These are phyloP conservation scores for Naganishia randhawae DNA, from an alignment of 768 basidiomycete genomes.

Conservation along the genomic window DNA sequence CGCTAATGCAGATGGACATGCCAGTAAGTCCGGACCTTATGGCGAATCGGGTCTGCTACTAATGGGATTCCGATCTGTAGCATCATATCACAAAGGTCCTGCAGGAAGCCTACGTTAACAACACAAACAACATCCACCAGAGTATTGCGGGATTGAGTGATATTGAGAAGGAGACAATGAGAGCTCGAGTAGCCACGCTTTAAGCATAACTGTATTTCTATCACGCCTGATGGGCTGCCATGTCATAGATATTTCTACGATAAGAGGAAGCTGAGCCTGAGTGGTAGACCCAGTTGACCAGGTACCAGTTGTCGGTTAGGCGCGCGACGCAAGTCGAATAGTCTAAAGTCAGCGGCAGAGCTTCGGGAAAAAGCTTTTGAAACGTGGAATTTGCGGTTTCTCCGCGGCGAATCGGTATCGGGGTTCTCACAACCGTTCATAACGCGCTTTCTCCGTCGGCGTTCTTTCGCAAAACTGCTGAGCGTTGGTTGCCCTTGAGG, in stretches of 20 bases:
- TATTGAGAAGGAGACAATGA: constrained; percentile 45
- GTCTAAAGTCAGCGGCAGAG: neutral
- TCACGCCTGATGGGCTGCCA: neutral
- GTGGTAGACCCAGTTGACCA: too few species aligned
- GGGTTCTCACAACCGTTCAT: too few species aligned
- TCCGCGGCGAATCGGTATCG: neutral
- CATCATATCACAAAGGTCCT: constrained; percentile 46
- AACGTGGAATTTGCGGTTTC: neutral
- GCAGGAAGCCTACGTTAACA: constrained; percentile 46
- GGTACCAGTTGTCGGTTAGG: too few species aligned
- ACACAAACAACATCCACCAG: constrained; percentile 45
- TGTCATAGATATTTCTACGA: neutral
- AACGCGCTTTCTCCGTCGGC: neutral
- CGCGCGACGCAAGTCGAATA: neutral
- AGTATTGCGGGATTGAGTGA: constrained; percentile 43
- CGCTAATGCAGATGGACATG: constrained; percentile 82
- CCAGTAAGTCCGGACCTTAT: constrained; percentile 51
- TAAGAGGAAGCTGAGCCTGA: too few species aligned
- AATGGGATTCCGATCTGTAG: constrained; percentile 31
- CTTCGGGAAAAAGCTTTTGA: too few species aligned
- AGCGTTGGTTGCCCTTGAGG: too few species aligned
- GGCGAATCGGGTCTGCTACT: neutral
- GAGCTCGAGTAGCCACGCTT: constrained; percentile 16
- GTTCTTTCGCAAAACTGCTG: neutral
- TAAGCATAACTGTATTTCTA: neutral